These are phyloP conservation scores for Alternaria conjuncta DNA, from an alignment of 2,329 filamentous ascomycete species.

Conservation along the genomic window DNA sequence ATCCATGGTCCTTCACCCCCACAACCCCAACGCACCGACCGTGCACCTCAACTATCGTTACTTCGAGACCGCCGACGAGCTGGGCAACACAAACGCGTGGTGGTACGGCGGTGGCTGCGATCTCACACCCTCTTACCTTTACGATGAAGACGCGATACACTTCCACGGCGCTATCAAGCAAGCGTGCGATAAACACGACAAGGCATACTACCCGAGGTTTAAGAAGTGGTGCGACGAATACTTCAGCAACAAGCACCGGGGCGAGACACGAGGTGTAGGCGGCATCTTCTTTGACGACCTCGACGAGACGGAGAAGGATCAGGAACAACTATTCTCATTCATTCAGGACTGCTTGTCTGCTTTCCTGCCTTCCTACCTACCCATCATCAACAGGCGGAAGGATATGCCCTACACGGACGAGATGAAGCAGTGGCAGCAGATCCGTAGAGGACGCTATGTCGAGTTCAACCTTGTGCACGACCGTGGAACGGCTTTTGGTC, in stretches of 20 bases:
- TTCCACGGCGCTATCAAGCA: constrained; percentile 95
- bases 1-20: constrained; percentile 89
- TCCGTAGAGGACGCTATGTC: constrained; percentile 92
- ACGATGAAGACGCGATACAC: constrained; percentile 95
- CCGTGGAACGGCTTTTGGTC: constrained; percentile 89
- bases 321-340: constrained; percentile 89
- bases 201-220: constrained; percentile 89
- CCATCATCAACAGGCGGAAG: constrained; percentile 86
- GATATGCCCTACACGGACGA: constrained; percentile 86
- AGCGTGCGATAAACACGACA: constrained; percentile 91
- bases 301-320: constrained; percentile 83
- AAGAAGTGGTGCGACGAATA: constrained; percentile 99
- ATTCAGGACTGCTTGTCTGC: constrained; percentile 82
- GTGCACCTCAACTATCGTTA: constrained; percentile 99
- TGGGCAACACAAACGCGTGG: constrained; percentile 85
- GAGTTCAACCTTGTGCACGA: constrained; percentile 99
- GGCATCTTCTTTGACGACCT: constrained; percentile 99
- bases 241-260: constrained; percentile 91
- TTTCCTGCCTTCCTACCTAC: constrained; percentile 89
- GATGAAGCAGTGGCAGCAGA: constrained; percentile 96
- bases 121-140: constrained; percentile 90
- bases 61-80: constrained; percentile 90
- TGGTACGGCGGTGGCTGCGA: constrained; percentile 98
- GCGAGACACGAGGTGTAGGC: constrained; percentile 84
- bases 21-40: constrained; percentile 95